Conservation (phyloP, 805 yeast genomes). For the Tetrapisispora iriomotensis region DNA sequence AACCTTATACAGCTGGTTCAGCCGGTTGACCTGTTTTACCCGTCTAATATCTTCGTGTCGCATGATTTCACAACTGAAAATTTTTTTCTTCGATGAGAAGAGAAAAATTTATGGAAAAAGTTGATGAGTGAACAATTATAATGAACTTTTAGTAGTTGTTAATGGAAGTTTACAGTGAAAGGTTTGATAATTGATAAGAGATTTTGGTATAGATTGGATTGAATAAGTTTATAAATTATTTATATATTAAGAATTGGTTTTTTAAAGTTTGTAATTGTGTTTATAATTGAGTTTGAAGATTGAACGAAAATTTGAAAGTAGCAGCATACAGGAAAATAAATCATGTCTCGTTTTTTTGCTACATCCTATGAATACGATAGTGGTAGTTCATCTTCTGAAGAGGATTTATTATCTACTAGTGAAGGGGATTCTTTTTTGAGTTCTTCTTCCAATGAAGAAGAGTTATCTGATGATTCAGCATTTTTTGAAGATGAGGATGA, state of each 20-base stretch:
- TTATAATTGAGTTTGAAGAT: neutral
- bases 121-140: neutral
- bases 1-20: no score
- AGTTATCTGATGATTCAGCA: slow-evolving; percentile 28
- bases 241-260: no score
- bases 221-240: no score
- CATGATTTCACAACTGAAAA: neutral
- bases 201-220: no score
- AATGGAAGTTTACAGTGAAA: no score
- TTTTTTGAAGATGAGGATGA: slow-evolving; percentile 31
- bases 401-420: slow-evolving; percentile 34
- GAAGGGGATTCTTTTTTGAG: slow-evolving; percentile 30
- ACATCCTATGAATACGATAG: slow-evolving; percentile 41
- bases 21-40: no score
- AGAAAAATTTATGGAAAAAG: neutral
- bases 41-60: neutral
- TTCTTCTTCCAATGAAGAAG: slow-evolving; percentile 20
- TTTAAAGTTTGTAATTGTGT: neutral
- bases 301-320: no score
- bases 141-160: no score
- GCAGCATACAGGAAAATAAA: no score
- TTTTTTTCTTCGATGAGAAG: neutral
- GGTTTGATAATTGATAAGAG: no score
- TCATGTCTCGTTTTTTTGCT: slow-evolving; percentile 83
- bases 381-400: slow-evolving; percentile 36